Evolutionary conservation across 2,329 filamentous ascomycete species (phyloP).

Genomic region (Salinomyces thailandicus): DNA sequence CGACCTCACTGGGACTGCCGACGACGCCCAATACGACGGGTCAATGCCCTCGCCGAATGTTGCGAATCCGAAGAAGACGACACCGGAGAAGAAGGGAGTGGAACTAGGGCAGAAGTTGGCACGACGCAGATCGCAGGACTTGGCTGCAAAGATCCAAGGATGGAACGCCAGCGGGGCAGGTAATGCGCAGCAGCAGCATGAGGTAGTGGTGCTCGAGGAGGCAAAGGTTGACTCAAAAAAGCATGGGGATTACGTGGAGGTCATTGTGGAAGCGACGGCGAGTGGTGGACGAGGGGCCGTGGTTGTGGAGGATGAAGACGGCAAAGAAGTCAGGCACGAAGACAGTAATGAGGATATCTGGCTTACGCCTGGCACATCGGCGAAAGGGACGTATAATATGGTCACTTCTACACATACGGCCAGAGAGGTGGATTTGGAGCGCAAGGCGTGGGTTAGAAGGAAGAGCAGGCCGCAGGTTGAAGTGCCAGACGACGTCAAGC

Average conservation of each 20-base stretch:
- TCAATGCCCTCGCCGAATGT: conserved; percentile 21
- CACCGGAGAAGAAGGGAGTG: conserved; percentile 17
- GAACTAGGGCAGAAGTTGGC: conserved; percentile 21
- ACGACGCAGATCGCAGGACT: conserved; percentile 23
- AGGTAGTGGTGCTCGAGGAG: conserved; percentile 17
- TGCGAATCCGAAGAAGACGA: conserved; percentile 15
- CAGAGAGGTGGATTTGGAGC: conserved; percentile 23
- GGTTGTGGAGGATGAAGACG: conserved; percentile 6
- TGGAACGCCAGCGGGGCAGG: conserved; percentile 24
- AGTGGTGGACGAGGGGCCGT: not conserved
- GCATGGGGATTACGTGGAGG: conserved; percentile 8
- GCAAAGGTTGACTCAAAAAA: conserved; percentile 3
- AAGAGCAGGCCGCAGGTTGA: conserved; percentile 28
- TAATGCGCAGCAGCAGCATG: conserved; percentile 17
- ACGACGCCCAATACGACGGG: conserved; percentile 9
- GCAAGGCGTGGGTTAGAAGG: conserved; percentile 27
- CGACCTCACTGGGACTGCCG: conserved; percentile 7
- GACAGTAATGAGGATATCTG: not conserved
- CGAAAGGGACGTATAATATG: conserved; percentile 9
- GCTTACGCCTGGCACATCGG: conserved; percentile 3
- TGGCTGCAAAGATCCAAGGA: conserved; percentile 22
- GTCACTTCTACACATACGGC: conserved; percentile 8
- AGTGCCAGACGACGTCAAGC: conserved; percentile 35
- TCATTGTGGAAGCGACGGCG: conserved; percentile 10
- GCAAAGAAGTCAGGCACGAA: conserved; percentile 1